Percentiles rank a stretch among this genome's conserved stretches.
These are phyloP conservation scores for Aquilaria yunnanensis DNA, from an alignment of 345 rosid genomes.

Conservation along the genomic window DNA sequence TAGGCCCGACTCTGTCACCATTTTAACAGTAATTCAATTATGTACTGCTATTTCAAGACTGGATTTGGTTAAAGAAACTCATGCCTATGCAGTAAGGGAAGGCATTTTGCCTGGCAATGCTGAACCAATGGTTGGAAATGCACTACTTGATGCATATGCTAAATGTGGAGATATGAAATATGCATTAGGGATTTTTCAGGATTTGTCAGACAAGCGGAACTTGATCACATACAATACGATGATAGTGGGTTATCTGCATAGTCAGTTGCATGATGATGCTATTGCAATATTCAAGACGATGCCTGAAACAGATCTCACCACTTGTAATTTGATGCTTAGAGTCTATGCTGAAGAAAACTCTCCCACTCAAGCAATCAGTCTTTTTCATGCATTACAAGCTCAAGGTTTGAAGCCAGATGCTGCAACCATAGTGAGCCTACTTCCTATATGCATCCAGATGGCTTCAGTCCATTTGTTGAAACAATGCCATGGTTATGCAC, in stretches of 20 bases:
- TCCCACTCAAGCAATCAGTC: constrained; percentile 42
- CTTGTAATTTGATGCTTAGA: constrained; percentile 82
- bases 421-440: constrained; percentile 66
- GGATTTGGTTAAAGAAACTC: constrained; percentile 59
- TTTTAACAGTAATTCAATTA: constrained; percentile 36
- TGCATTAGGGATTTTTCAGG: constrained; percentile 51
- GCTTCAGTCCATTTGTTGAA: constrained; percentile 55
- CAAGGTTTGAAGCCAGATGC: constrained; percentile 67
- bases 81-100: constrained; percentile 55
- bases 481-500: constrained; percentile 71
- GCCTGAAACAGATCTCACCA: constrained; percentile 49
- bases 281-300: constrained; percentile 36
- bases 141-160: constrained; percentile 73
- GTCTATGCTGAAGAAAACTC: constrained; percentile 50
- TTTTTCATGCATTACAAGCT: constrained; percentile 49
- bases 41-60: constrained; percentile 22
- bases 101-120: constrained; percentile 31
- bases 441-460: constrained; percentile 58
- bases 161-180: constrained; percentile 52
- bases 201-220: constrained; percentile 38
- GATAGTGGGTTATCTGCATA: constrained; percentile 46
- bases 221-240: constrained; percentile 56
- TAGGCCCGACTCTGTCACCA: constrained; percentile 43
- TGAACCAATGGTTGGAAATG: constrained; percentile 44
- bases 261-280: constrained; percentile 50